Evolutionary conservation across 345 rosid genomes (phyloP).

Genomic region (Camelina sativa): DNA sequence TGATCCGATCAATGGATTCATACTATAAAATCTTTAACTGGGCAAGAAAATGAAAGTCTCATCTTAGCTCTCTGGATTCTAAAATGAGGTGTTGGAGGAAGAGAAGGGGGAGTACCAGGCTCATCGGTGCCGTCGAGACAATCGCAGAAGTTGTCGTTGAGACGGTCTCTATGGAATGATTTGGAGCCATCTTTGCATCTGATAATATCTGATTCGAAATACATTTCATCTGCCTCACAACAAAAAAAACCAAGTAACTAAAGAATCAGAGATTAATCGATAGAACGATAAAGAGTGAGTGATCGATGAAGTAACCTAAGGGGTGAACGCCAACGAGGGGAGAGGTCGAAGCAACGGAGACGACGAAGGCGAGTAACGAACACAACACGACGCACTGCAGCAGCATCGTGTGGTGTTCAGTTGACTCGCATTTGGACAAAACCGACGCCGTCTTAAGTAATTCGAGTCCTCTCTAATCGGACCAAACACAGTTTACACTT

Average conservation of each 20-base stretch:
- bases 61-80: slow-evolving; percentile 1
- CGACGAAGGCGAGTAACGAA: slow-evolving; percentile 10
- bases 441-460: background rate
- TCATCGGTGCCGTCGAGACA: slow-evolving; percentile 95
- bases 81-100: background rate
- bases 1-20: background rate
- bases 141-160: slow-evolving; percentile 93
- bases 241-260: background rate
- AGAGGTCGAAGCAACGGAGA: slow-evolving; percentile 42
- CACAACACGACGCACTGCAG: slow-evolving; percentile 13
- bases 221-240: slow-evolving; percentile 61
- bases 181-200: slow-evolving; percentile 88
- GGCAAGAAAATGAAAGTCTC: background rate
- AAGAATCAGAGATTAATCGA: background rate
- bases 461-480: background rate
- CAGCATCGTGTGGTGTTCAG: background rate
- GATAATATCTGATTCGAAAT: slow-evolving; percentile 65
- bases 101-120: slow-evolving; percentile 62
- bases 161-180: slow-evolving; percentile 72
- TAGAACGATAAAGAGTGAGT: no score
- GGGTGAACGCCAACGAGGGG: slow-evolving; percentile 71
- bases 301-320: slow-evolving; percentile 49
- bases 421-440: slow-evolving; percentile 7
- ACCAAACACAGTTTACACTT: background rate
- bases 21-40: background rate